phyloP scores from a whole-genome alignment of 192 early-diverging fungal genomes.

The Podila epigama region DNA sequence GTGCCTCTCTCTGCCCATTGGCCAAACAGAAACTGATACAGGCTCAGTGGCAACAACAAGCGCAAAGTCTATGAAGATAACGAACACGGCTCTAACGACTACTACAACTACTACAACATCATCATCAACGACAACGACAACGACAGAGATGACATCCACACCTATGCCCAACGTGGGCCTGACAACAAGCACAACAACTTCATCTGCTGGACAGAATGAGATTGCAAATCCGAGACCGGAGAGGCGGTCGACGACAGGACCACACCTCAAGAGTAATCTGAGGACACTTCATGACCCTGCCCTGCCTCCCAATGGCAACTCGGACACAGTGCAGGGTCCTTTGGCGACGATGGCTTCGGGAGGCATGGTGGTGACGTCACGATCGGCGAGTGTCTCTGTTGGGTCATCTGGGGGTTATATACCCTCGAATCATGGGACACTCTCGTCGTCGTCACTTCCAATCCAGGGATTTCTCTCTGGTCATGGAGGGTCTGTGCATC shows the following conservation, averaged over 20 bases:
- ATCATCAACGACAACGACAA: background rate
- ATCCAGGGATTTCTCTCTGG: constrained; percentile 20
- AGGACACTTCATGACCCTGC: constrained; percentile 30
- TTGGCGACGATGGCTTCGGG: background rate
- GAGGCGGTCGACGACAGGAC: constrained; percentile 1
- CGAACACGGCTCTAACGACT: background rate
- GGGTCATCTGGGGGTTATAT: background rate
- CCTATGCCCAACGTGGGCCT: background rate
- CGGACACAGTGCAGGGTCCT: constrained; percentile 26
- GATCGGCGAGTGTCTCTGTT: background rate
- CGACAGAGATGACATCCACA: background rate
- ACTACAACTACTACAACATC: background rate
- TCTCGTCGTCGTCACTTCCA: constrained; percentile 27
- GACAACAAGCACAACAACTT: background rate
- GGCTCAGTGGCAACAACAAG: too few relatives aligned
- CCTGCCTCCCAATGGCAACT: constrained; percentile 36
- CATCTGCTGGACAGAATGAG: constrained; percentile 6
- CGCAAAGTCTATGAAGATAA: background rate
- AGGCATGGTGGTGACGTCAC: background rate
- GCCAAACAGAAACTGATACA: background rate
- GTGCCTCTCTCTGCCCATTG: constrained; percentile 32
- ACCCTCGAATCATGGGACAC: background rate
- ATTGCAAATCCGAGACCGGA: background rate
- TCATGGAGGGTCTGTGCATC: constrained; percentile 1
- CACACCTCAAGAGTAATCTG: constrained; percentile 31